Base-by-base conservation (phyloP, 441 rosid genomes). In the Euphorbia schlechtendalii region DNA sequence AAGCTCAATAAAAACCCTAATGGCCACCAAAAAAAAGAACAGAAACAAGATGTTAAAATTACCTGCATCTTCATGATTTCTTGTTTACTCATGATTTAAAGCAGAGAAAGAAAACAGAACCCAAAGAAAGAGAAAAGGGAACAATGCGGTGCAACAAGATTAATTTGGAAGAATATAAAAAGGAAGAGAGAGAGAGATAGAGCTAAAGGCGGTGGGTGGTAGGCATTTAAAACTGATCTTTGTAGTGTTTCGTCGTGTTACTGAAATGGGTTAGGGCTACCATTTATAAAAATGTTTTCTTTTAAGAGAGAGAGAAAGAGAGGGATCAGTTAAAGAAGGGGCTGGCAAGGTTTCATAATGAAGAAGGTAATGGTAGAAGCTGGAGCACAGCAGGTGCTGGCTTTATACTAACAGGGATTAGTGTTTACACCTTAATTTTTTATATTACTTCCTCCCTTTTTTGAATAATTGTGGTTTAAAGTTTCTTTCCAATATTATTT, bases 41-140 rank as follows among this genome's bases (percentile, higher is more conserved):
- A 25, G 20, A 15, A 1, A 28, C 15, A n/a, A 1, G 43, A 43
- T 32, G 34, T 32, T n/a, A n/a, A 5, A 2, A 2, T 43, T 76
- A 91, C 97, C 97, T 87, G 98, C 78, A 81, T 78, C 89, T 87
- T 88, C 87, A 80, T 77, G 21, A 80, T 66, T 59, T 88, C 94
- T 75, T 85, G 94, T 69, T 88, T 91, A 70, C 69, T 85, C 96
- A 88, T 91, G 46, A 22, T 76, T 68, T 34, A 62, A 40, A 18
- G 58, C 67, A n/a, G n/a, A n/a, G n/a, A n/a, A n/a, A n/a, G n/a
- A n/a, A n/a, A n/a, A n/a, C n/a, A n/a, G n/a, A n/a, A n/a, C n/a
- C n/a, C n/a, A n/a, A n/a, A n/a, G n/a, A n/a, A n/a, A n/a, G n/a
- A n/a, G n/a, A n/a, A n/a, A n/a, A n/a, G n/a, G n/a, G n/a, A n/a